Percentiles rank a stretch among this genome's conserved stretches.
phyloP scores from a whole-genome alignment of 1,284 basidiomycete species.

The Trichosporon faecale region DNA sequence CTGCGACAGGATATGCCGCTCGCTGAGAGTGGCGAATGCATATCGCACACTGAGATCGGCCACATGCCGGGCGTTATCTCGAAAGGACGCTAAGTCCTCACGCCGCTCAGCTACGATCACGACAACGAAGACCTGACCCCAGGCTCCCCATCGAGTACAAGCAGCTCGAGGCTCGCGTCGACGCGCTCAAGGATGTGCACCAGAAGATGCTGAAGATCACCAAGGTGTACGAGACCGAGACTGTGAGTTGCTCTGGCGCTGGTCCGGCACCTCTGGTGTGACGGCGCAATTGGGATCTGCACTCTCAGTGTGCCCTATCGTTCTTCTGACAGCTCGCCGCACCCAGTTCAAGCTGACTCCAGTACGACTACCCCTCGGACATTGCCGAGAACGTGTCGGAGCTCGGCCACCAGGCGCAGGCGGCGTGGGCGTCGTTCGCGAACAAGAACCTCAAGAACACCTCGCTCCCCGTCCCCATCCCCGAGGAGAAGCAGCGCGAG shows the following conservation, averaged over 20 bases:
- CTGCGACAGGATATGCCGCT: no score
- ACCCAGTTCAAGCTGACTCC: not conserved
- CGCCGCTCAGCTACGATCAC: not conserved
- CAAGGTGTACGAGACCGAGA: slow-evolving; percentile 77
- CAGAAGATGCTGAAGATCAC: slow-evolving; percentile 76
- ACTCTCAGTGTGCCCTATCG: not conserved
- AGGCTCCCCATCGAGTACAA: slow-evolving; percentile 73
- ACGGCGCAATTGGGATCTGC: not conserved
- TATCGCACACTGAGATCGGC: not conserved
- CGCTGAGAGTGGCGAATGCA: not conserved
- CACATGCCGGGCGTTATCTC: not conserved
- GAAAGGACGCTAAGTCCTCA: not conserved
- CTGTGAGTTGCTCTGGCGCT: slow-evolving; percentile 31
- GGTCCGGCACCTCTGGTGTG: not conserved
- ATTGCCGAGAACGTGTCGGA: slow-evolving; percentile 57
- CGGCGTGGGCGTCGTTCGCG: slow-evolving; percentile 80
- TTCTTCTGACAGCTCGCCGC: not conserved
- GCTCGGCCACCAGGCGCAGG: slow-evolving; percentile 64
- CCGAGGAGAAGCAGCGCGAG: slow-evolving; percentile 39
- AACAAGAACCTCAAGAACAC: slow-evolving; percentile 85
- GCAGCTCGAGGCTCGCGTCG: slow-evolving; percentile 89
- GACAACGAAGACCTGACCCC: not conserved
- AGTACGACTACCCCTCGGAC: slow-evolving; percentile 74
- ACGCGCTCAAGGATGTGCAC: slow-evolving; percentile 81
- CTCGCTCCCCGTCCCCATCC: slow-evolving; percentile 72